Percentiles rank a stretch among this genome's conserved stretches.
These are phyloP conservation scores for Desmodesmus armatus DNA, from an alignment of 139 green algal genomes.

Conservation along the genomic window DNA sequence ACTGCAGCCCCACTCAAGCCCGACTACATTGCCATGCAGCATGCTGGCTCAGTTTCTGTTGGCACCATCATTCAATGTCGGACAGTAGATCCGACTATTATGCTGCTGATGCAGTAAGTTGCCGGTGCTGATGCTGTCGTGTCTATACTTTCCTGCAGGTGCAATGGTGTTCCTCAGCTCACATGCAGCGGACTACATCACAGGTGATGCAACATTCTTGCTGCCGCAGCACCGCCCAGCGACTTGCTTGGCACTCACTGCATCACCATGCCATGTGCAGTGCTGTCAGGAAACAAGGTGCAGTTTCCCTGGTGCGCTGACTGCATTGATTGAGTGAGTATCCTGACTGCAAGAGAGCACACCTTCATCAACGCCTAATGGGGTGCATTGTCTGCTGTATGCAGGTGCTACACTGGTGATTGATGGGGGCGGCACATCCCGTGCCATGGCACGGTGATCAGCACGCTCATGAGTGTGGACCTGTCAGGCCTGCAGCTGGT, in stretches of 20 bases:
- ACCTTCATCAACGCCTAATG: not conserved
- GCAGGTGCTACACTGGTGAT: conserved; percentile 3
- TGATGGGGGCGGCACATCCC: conserved; percentile 26
- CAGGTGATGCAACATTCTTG: not conserved
- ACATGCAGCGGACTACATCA: conserved; percentile 45
- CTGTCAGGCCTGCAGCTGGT: no score
- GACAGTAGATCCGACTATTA: no score
- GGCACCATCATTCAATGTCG: no score
- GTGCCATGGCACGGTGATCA: conserved; percentile 41
- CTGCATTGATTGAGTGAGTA: no score
- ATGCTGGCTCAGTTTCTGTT: no score
- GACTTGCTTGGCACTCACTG: not conserved
- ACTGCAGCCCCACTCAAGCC: not conserved
- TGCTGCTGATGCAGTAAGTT: no score
- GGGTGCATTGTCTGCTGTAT: not conserved
- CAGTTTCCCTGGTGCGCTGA: not conserved
- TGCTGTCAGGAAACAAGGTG: not conserved
- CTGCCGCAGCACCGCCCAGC: not conserved
- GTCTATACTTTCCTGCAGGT: conserved; percentile 11
- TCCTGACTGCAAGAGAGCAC: no score
- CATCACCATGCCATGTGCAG: not conserved
- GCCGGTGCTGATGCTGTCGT: no score
- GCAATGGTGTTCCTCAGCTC: conserved; percentile 45
- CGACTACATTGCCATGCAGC: not conserved
- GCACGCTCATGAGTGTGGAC: no score